A percentile compares a stretch with the other conserved stretches of the same genome.
phyloP scores from a whole-genome alignment of 2,329 filamentous ascomycete genomes.

The Fusarium coicis region DNA sequence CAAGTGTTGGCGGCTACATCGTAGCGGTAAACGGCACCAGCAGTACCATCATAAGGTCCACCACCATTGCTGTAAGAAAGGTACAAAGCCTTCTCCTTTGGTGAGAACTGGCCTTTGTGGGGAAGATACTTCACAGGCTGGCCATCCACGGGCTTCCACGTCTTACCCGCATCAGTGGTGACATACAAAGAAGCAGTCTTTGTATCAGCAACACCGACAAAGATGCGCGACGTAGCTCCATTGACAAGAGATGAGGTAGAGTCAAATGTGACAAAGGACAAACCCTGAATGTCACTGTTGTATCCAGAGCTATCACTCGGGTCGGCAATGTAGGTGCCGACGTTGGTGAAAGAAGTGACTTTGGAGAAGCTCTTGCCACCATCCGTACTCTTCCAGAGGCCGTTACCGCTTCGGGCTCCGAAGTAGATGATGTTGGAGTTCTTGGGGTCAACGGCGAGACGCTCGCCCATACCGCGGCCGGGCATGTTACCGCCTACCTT shows the following conservation, averaged over 20 bases:
- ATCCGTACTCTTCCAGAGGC: constrained; percentile 68
- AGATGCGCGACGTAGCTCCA: constrained; percentile 65
- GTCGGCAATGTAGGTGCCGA: constrained; percentile 60
- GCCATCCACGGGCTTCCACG: constrained; percentile 61
- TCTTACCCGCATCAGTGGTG: constrained; percentile 63
- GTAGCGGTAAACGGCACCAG: constrained; percentile 65
- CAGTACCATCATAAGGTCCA: constrained; percentile 66
- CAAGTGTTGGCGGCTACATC: constrained; percentile 60
- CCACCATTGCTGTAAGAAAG: constrained; percentile 65
- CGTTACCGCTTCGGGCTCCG: constrained; percentile 67
- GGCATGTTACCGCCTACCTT: constrained; percentile 73
- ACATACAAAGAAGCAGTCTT: constrained; percentile 64
- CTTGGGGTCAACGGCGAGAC: constrained; percentile 67
- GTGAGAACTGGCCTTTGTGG: constrained; percentile 63
- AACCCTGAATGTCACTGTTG: constrained; percentile 58
- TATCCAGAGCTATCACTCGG: constrained; percentile 57
- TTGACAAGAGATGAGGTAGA: constrained; percentile 57
- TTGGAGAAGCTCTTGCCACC: constrained; percentile 64
- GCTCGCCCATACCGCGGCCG: constrained; percentile 67
- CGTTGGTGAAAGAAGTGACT: constrained; percentile 62
- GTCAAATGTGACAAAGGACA: constrained; percentile 66
- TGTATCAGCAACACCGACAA: constrained; percentile 66
- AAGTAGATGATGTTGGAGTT: constrained; percentile 68
- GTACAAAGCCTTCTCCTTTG: constrained; percentile 64
- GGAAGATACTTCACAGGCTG: constrained; percentile 64